Conservation (phyloP, 805 yeast species). For the Metschnikowia kofuensis region DNA sequence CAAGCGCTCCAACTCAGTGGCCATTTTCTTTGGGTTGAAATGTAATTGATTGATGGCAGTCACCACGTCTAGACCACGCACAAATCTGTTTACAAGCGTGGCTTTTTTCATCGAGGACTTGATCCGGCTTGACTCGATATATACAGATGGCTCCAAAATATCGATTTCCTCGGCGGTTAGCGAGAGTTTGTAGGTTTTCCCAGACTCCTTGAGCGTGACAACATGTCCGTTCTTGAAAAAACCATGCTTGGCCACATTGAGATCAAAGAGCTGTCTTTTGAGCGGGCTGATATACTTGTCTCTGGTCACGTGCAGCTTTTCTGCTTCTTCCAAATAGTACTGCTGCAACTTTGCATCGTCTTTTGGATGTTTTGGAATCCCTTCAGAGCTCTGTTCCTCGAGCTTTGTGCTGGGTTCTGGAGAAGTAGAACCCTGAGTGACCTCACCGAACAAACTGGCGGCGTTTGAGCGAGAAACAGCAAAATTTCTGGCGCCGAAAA, state of each 20-base stretch:
- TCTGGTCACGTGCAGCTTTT: conserved; percentile 40
- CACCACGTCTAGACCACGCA: conserved; percentile 66
- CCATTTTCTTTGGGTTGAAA: conserved; percentile 75
- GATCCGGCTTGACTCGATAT: conserved; percentile 73
- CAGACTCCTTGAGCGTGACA: conserved; percentile 39
- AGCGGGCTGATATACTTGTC: conserved; percentile 69
- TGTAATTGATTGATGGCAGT: conserved; percentile 91
- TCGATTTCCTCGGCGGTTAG: conserved; percentile 67
- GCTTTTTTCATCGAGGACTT: conserved; percentile 90
- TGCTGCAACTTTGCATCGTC: conserved; percentile 45
- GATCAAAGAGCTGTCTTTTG: conserved; percentile 60
- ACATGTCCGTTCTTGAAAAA: conserved; percentile 64
- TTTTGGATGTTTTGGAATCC: conserved; percentile 21
- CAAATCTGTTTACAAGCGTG: conserved; percentile 70
- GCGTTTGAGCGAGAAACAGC: background rate
- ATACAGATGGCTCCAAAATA: conserved; percentile 84
- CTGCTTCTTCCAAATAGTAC: conserved; percentile 45
- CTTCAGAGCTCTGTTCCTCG: conserved; percentile 6
- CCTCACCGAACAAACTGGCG: conserved; percentile 31
- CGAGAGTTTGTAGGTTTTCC: conserved; percentile 51
- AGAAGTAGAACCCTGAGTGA: conserved; percentile 23
- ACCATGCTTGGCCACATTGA: conserved; percentile 59
- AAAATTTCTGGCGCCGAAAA: conserved; percentile 3
- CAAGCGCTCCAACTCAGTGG: conserved; percentile 74
- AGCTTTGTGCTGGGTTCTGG: background rate